phyloP scores from a whole-genome alignment of 2,329 filamentous ascomycete genomes.

The Verticillium zaregamsianum region DNA sequence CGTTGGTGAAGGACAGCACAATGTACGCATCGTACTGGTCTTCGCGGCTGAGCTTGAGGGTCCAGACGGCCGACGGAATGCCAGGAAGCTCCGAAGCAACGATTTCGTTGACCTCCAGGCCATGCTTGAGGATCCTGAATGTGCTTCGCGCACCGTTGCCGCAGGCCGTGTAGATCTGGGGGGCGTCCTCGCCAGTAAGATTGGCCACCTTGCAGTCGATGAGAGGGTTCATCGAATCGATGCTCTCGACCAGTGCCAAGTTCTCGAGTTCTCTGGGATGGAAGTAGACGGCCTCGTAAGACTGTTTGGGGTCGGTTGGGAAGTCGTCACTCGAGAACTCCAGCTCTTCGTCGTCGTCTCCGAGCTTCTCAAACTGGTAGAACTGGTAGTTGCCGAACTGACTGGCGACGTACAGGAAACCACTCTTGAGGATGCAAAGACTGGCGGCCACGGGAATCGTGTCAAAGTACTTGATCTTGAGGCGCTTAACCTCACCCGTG shows the following conservation, averaged over 20 bases:
- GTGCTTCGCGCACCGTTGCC: slow-evolving; percentile 84
- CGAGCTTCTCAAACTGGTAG: slow-evolving; percentile 96
- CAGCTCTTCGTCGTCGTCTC: slow-evolving; percentile 87
- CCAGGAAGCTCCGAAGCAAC: slow-evolving; percentile 90
- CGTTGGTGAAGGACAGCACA: slow-evolving; percentile 86
- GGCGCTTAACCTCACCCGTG: slow-evolving; percentile 73
- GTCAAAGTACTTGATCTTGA: slow-evolving; percentile 98
- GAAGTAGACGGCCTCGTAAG: slow-evolving; percentile 81
- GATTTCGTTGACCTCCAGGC: slow-evolving; percentile 88
- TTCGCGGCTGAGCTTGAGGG: slow-evolving; percentile 75
- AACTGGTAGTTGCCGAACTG: slow-evolving; percentile 93
- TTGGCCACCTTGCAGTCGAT: slow-evolving; percentile 92
- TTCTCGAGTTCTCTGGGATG: slow-evolving; percentile 76
- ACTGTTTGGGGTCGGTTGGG: slow-evolving; percentile 66
- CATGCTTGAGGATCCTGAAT: slow-evolving; percentile 89
- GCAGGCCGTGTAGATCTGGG: slow-evolving; percentile 91
- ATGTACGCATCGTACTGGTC: slow-evolving; percentile 94
- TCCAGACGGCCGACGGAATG: slow-evolving; percentile 91
- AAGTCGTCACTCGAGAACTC: slow-evolving; percentile 84
- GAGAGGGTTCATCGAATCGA: slow-evolving; percentile 85
- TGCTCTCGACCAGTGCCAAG: slow-evolving; percentile 76
- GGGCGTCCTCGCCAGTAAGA: slow-evolving; percentile 84
- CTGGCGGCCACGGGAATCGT: slow-evolving; percentile 86
- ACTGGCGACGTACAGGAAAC: slow-evolving; percentile 87
- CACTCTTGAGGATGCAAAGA: slow-evolving; percentile 90